These are phyloP conservation scores for Eucalyptus cloeziana DNA, from an alignment of 345 rosid species.

Conservation along the genomic window DNA sequence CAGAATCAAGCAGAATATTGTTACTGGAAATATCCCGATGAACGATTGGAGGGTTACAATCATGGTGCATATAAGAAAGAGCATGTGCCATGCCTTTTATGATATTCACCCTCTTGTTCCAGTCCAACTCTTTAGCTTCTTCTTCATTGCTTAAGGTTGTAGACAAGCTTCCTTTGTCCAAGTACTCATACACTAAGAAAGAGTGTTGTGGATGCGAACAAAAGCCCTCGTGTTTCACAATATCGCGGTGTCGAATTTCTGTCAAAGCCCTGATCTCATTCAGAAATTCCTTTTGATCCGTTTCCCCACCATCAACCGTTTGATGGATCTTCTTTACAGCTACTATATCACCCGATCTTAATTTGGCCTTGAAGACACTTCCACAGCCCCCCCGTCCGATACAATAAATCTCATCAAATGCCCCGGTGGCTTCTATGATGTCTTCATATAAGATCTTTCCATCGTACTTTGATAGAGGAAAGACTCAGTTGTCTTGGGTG, in stretches of 20 bases:
- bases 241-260: not conserved
- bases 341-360: not conserved
- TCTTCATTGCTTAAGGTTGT: not conserved
- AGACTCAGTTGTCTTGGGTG: not conserved
- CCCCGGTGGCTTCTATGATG: slow-evolving; percentile 3
- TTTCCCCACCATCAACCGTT: not conserved
- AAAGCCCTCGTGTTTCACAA: not conserved
- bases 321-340: slow-evolving; percentile 18
- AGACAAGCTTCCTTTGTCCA: not conserved
- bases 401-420: not conserved
- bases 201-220: not conserved
- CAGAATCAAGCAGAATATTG: not conserved
- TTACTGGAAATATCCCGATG: not conserved
- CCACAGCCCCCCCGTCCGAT: slow-evolving; percentile 13
- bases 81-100: not conserved
- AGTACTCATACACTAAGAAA: not conserved
- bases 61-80: not conserved
- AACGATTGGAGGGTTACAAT: not conserved
- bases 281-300: not conserved
- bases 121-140: not conserved
- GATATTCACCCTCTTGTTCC: not conserved
- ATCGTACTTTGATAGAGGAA: not conserved
- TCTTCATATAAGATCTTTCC: slow-evolving; percentile 3
- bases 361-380: slow-evolving; percentile 9
- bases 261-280: not conserved